Evolutionary conservation across 495 filamentous ascomycete genomes (phyloP).

Genomic region (Penicillium lividum): DNA sequence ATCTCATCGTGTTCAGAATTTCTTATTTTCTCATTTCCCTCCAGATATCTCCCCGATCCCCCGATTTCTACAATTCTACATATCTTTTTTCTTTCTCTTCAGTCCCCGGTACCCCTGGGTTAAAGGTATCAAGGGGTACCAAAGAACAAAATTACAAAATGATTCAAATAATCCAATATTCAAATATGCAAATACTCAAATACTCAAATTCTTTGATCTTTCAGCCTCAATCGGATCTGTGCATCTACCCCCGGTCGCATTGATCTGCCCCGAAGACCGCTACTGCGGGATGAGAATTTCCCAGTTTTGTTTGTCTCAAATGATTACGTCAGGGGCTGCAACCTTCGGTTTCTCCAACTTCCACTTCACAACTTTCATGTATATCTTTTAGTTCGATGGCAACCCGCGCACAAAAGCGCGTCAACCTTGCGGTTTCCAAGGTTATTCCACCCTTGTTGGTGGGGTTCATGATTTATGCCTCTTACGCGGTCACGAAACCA

Average conservation of each 20-base stretch:
- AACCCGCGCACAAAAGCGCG: conserved; percentile 39
- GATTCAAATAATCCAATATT: too few relatives aligned
- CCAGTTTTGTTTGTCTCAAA: background rate
- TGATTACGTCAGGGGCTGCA: conserved; percentile 11
- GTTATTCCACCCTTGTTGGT: conserved; percentile 60
- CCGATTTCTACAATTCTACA: background rate
- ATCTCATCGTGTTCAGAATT: background rate
- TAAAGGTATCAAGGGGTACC: too few relatives aligned
- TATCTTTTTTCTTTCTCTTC: background rate
- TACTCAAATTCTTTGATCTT: background rate
- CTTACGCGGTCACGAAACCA: conserved; percentile 59
- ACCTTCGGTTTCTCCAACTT: background rate
- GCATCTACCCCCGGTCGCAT: background rate
- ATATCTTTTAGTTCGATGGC: conserved; percentile 16
- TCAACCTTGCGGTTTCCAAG: conserved; percentile 54
- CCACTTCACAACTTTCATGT: background rate
- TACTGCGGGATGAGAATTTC: background rate
- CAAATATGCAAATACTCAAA: too few relatives aligned
- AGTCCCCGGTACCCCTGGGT: too few relatives aligned
- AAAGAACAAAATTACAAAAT: too few relatives aligned
- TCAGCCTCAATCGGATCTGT: background rate
- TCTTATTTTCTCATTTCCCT: background rate
- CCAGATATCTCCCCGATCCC: background rate
- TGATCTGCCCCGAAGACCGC: background rate
- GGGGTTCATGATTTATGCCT: conserved; percentile 60